These are phyloP conservation scores for Dendrothele bispora DNA, from an alignment of 768 basidiomycete genomes.

Conservation along the genomic window DNA sequence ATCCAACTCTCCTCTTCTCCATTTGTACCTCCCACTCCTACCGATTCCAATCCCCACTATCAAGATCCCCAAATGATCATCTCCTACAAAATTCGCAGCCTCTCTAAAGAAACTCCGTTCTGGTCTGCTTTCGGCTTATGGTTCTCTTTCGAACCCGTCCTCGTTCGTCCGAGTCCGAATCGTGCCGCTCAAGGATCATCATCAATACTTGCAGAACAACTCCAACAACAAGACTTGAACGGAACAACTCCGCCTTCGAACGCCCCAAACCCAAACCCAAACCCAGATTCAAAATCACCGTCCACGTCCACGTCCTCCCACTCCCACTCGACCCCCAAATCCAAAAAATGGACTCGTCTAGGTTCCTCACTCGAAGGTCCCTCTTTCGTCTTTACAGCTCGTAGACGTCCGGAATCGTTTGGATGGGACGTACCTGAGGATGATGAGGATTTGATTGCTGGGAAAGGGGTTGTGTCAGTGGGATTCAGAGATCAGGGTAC, in stretches of 20 bases:
- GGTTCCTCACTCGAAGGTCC: constrained; percentile 41
- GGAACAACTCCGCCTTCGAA: no score
- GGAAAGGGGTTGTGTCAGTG: constrained; percentile 57
- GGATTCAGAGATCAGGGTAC: no score
- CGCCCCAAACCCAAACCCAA: no score
- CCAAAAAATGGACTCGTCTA: constrained; percentile 38
- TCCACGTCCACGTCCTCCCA: no score
- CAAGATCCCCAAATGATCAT: constrained; percentile 48
- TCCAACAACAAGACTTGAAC: no score
- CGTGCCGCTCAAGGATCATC: neutral
- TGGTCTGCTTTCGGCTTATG: constrained; percentile 82
- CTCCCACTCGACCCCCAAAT: no score
- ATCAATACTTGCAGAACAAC: no score
- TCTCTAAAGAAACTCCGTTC: constrained; percentile 71
- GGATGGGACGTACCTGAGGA: constrained; percentile 50
- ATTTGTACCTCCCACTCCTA: constrained; percentile 26
- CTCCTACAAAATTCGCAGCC: constrained; percentile 78
- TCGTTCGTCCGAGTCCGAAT: constrained; percentile 31
- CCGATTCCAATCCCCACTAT: no score
- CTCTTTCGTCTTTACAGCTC: constrained; percentile 63
- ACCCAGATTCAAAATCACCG: no score
- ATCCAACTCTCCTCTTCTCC: constrained; percentile 66
- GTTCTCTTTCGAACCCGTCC: constrained; percentile 65
- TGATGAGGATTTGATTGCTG: constrained; percentile 58
- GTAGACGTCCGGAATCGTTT: constrained; percentile 57